These are phyloP conservation scores for Penicillium angulare DNA, from an alignment of 495 filamentous ascomycete species.

Conservation along the genomic window DNA sequence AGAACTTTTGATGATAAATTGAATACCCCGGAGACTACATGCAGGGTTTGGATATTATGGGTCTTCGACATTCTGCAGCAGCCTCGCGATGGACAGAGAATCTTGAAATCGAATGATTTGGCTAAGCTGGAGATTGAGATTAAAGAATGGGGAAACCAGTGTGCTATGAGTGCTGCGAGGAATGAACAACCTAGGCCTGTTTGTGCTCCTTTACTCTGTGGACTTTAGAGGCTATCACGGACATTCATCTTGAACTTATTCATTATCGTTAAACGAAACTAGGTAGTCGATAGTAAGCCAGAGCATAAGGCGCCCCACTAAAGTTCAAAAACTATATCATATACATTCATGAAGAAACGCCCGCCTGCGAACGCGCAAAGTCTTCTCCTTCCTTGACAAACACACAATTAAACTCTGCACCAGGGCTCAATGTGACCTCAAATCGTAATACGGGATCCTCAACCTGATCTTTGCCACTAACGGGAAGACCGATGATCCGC, in stretches of 20 bases:
- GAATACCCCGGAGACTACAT: constrained; percentile 4
- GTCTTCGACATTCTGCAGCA: constrained; percentile 8
- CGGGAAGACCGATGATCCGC: constrained; percentile 38
- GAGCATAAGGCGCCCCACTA: no score
- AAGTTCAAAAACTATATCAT: no score
- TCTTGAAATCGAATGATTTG: constrained; percentile 11
- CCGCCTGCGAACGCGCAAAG: background rate
- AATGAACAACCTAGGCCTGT: constrained; percentile 13
- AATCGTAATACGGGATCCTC: constrained; percentile 37
- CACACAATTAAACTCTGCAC: constrained; percentile 42
- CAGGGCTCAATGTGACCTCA: constrained; percentile 43
- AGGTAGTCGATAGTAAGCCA: no score
- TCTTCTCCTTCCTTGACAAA: constrained; percentile 38
- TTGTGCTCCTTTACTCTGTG: constrained; percentile 9
- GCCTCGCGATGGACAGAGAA: constrained; percentile 2
- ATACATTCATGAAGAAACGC: background rate
- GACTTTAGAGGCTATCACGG: background rate
- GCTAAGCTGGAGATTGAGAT: constrained; percentile 10
- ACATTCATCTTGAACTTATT: background rate
- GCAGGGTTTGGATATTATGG: constrained; percentile 13
- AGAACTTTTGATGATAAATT: constrained; percentile 8
- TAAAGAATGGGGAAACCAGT: constrained; percentile 16
- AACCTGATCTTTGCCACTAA: constrained; percentile 30
- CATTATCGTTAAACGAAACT: no score
- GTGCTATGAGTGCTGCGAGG: background rate